phyloP scores from a whole-genome alignment of 176 grass and related monocot genomes.

The Phyllostachys edulis region DNA sequence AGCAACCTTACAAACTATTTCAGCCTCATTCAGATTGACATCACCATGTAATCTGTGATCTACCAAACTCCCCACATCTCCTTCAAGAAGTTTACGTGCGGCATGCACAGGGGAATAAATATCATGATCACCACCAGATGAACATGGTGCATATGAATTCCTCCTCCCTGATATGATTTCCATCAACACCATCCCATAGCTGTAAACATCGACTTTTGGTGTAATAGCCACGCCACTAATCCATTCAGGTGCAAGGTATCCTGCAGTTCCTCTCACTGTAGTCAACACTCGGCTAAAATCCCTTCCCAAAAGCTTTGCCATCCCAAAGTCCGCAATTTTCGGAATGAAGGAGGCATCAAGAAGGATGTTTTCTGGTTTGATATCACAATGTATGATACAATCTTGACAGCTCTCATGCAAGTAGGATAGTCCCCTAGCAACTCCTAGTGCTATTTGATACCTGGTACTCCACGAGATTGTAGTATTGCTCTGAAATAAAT shows the following conservation, averaged over 20 bases:
- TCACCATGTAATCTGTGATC: conserved; percentile 24
- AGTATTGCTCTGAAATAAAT: conserved; percentile 27
- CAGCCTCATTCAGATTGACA: conserved; percentile 17
- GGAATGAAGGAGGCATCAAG: conserved; percentile 2
- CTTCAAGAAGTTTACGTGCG: conserved; percentile 5
- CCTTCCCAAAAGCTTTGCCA: conserved; percentile 42
- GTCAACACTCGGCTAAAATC: conserved; percentile 32
- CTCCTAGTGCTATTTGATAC: conserved; percentile 50
- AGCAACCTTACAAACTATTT: conserved; percentile 33
- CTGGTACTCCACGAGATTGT: conserved; percentile 38
- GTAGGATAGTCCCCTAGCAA: conserved; percentile 54
- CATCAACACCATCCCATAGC: conserved; percentile 34
- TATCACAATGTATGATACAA: conserved; percentile 43
- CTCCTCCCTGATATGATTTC: conserved; percentile 39
- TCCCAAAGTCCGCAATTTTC: conserved; percentile 46
- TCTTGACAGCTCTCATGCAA: conserved; percentile 54
- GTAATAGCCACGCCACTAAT: conserved; percentile 22
- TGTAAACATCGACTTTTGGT: conserved; percentile 39
- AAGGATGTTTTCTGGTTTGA: conserved; percentile 38
- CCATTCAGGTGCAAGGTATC: conserved; percentile 45
- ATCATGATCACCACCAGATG: not conserved
- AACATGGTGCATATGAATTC: not conserved
- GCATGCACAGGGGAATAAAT: conserved; percentile 32
- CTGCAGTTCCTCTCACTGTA: conserved; percentile 38
- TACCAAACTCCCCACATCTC: conserved; percentile 22